These are phyloP conservation scores for Globisporangium recalcitrans DNA, from an alignment of 352 stramenopile genomes.

Conservation along the genomic window DNA sequence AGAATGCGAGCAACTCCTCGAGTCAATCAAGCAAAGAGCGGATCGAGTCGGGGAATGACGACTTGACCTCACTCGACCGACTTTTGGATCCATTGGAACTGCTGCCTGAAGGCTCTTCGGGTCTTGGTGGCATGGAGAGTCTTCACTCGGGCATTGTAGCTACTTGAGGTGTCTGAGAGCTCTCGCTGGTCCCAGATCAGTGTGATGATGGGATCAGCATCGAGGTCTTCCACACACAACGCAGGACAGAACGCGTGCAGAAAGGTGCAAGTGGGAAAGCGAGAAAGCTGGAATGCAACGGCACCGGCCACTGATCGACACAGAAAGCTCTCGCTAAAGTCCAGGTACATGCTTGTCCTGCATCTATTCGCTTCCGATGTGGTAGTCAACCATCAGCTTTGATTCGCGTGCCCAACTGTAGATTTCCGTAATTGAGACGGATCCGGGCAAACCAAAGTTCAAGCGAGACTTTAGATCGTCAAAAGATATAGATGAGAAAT, in stretches of 20 bases:
- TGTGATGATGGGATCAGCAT: neutral
- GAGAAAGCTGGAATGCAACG: neutral
- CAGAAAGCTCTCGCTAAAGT: neutral
- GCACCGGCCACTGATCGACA: neutral
- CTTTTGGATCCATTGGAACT: neutral
- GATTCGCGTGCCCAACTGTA: too few species aligned
- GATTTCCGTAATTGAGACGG: too few species aligned
- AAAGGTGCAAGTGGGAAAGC: neutral
- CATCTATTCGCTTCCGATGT: too few species aligned
- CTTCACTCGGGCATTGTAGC: neutral
- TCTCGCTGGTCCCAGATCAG: too few species aligned
- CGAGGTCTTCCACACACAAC: neutral
- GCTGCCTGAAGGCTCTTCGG: neutral
- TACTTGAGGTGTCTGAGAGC: neutral
- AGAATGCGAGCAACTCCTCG: neutral
- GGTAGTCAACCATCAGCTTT: too few species aligned
- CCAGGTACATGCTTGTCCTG: too few species aligned
- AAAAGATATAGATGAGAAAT: too few species aligned
- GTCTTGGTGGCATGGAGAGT: neutral
- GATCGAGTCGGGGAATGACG: neutral
- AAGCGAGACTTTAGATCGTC: too few species aligned
- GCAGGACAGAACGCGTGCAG: too few species aligned
- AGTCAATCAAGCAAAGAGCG: neutral
- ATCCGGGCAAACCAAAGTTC: too few species aligned
- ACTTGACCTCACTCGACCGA: constrained; percentile 1